Conservation (phyloP, 1,284 basidiomycete species). For the Heterobasidion irregulare region DNA sequence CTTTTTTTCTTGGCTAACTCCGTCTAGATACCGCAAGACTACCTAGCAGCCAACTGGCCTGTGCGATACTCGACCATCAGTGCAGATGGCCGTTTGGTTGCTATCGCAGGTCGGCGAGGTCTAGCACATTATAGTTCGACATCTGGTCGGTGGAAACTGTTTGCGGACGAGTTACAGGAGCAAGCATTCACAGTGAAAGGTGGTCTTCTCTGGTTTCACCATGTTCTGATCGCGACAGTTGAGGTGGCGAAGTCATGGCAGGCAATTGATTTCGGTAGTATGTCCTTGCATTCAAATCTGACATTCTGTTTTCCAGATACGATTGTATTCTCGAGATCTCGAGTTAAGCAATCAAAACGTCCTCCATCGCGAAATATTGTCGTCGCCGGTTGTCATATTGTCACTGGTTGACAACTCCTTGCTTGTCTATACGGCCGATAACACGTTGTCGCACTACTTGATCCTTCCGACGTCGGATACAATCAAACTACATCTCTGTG, state of each 20-base stretch:
- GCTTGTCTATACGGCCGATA: conserved; percentile 96
- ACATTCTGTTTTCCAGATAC: conserved; percentile 45
- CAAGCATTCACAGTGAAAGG: conserved; percentile 85
- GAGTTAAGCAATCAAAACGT: conserved; percentile 85
- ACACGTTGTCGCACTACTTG: conserved; percentile 89
- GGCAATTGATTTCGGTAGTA: conserved; percentile 31
- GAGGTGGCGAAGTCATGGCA: conserved; percentile 77
- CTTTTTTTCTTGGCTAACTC: background rate
- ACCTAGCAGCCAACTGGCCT: conserved; percentile 91
- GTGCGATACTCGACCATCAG: conserved; percentile 91
- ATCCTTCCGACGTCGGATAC: conserved; percentile 81
- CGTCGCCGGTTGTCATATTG: conserved; percentile 75
- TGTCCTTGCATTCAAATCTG: conserved; percentile 3
- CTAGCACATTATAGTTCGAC: conserved; percentile 90
- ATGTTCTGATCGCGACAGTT: conserved; percentile 88
- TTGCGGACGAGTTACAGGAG: conserved; percentile 81
- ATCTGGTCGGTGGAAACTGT: conserved; percentile 94
- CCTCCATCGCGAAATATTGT: conserved; percentile 75
- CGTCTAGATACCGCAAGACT: conserved; percentile 75
- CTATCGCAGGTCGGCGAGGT: conserved; percentile 88
- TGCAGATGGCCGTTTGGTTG: conserved; percentile 85
- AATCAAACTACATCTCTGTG: conserved; percentile 85
- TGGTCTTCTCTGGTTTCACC: conserved; percentile 95
- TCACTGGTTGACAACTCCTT: conserved; percentile 94
- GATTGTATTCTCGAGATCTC: conserved; percentile 92